Base-by-base conservation (phyloP, 2,329 filamentous ascomycete genomes). In the Penicillium sclerotiorum region DNA sequence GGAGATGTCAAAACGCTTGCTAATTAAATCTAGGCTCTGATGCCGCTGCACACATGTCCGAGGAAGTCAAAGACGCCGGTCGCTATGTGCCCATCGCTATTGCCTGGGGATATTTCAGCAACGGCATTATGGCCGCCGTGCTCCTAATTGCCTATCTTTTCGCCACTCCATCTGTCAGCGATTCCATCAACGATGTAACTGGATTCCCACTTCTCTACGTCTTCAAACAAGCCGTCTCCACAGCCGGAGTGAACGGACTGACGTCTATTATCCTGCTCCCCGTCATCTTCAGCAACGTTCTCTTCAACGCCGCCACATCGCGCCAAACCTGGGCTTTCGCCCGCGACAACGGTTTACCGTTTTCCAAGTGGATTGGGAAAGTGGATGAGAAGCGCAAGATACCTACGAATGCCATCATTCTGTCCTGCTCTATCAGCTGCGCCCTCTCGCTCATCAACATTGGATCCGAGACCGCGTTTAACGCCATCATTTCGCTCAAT, bases 361-460 rank as follows among this genome's bases (percentile, higher is more conserved):
- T 67, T 47, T 72, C 72, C 1, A 36, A 35, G 1, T 75, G 69
- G 58, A 70, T 78, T 15, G 65, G 69, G 9, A 50, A 69, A 51
- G 62, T 75, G 32, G 63, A 75, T 30, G 48, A 57, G 2, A 63
- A 60, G 37, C 67, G 64, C 43, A 65, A 74, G 32, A 70, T 79
- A 21, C 77, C 77, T 0, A 59, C 73, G 3, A 74, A 73, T 43
- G 66, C 77, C 0, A 66, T 73, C 12, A 49, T 49, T 8, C 35
- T 69, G 2, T 68, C 68, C 6, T 62, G 65, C 37, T 22, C 57
- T 2, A 59, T 72, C 55, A 67, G 60, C 33, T 57, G 63, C 1
- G 61, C 76, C 2, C 63, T 80, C 13, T 71, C 73, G 3, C 63
- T 79, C 11, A 80, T 81, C 64, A 80, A 80, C 57, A 76, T 82